Evolutionary conservation across 306 rosid genomes (phyloP), one percentile per base, ranked within the genome.

Genomic region (Casuarina glauca): DNA sequence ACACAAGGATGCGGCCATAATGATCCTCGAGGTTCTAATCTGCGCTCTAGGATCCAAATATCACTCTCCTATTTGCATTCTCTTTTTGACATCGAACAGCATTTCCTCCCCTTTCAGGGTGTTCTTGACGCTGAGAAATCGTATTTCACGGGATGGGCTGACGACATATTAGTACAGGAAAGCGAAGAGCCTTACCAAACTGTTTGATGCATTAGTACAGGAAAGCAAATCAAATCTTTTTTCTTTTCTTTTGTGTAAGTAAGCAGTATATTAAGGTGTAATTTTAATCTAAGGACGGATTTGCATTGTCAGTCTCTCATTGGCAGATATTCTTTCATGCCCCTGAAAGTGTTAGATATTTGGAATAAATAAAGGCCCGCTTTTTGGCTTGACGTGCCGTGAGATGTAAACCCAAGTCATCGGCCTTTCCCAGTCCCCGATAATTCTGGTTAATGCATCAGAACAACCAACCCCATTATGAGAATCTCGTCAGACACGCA

Each of bases 1-100:
- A 69, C 97, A 91, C 90, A 95, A 88, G 91, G 88, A 89, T 76
- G 93, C 97, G 8, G 97, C 96, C 75, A 86, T 90, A 78, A 87
- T 88, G 88, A 87, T 95, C 57, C 83, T 94, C 38, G 84, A 92
- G 98, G 97, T 94, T 68, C 53, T 46, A 5, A 63, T 74, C 69
- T 55, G 64, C 57, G 19, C 84, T 55, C 45, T 44, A 70, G 45
- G 79, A 69, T 70, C 82, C 75, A 64, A 26, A 73, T 80, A 46
- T 50, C 57, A 79, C 61, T 50, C 4, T 46, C 45, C 58, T 55
- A 15, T 70, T 75, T 79, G 44, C 39, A 44, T 66, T 79, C 67
- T 43, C 80, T 45, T 74, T 70, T 57, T 43, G 75, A 32, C 35
- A 10, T 67, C 86, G 76, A 89, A 77, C 32, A 7, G 52, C 43